Base-by-base conservation (phyloP, 306 rosid species). In the Fragaria ananassa region DNA sequence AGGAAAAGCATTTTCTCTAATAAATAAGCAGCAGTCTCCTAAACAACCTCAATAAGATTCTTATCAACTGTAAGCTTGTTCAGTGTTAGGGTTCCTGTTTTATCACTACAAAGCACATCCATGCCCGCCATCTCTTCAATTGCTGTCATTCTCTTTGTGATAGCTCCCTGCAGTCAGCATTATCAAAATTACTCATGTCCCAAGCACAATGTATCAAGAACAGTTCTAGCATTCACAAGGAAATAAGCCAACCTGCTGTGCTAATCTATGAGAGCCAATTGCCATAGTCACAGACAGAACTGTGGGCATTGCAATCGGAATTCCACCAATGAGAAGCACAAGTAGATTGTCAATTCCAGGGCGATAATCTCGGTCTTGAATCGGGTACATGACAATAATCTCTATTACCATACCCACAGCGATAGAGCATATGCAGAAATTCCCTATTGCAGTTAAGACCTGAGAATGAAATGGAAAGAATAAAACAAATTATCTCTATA, bases 41-140 rank as follows among this genome's bases (percentile, higher is more conserved):
- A 65, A 79, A 85, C 49, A 69, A 95, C 98, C 97, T 95, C 98
- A 49, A 95, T 83, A 57, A 95, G 96, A 83, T 85, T 92, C 80
- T 95, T 95, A 78, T 95, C 98, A 69, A 95, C 98, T 3, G 89
- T 81, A 49, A 95, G 96, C 89, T 90, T 95, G 84, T 95, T 95
- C 50, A 95, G 72, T 8, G 98, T 95, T 77, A 95, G 84, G 68
- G 98, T 95, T 80, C 98, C 98, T 10, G 98, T 95, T 84, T 95
- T 95, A 74, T 95, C 98, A 78, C 98, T 95, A 89, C 97, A 95
- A 84, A 95, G 98, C 78, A 95, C 98, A 66, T 95, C 98, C 98
- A 95, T 96, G 84, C 99, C 98, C 2, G 99, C 99, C 99, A 96
- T 96, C 80, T 96, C 99, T 86, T 96, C 99, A 68, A 95, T 95